phyloP scores from a whole-genome alignment of 306 rosid genomes.

The Cercis canadensis region DNA sequence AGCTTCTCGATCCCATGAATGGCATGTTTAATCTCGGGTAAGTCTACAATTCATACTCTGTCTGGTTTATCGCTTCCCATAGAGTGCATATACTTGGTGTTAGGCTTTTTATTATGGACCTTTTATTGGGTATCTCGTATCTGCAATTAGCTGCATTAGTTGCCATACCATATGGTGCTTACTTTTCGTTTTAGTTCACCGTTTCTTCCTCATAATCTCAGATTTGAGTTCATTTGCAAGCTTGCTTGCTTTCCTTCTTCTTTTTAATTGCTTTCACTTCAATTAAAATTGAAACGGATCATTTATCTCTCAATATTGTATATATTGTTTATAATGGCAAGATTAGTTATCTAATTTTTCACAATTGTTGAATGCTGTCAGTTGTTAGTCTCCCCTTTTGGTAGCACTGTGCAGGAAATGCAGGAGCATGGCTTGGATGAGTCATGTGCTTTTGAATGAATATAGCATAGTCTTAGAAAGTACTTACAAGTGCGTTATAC shows the following conservation, averaged over 20 bases:
- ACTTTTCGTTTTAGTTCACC: not conserved
- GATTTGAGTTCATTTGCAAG: not conserved
- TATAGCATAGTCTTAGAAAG: slow-evolving; percentile 2
- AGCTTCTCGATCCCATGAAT: slow-evolving; percentile 88
- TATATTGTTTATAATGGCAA: not conserved
- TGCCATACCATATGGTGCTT: not conserved
- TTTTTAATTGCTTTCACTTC: not conserved
- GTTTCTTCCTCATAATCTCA: too few relatives aligned
- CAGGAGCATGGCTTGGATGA: slow-evolving; percentile 5
- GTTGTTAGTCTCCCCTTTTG: not conserved
- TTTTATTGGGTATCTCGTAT: not conserved
- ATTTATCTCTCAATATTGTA: not conserved
- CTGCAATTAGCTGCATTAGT: not conserved
- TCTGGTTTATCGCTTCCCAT: not conserved
- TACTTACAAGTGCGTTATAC: too few relatives aligned
- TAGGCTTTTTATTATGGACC: not conserved
- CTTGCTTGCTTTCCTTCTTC: not conserved
- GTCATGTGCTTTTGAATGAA: not conserved
- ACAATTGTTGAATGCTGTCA: slow-evolving; percentile 8
- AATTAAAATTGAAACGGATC: not conserved
- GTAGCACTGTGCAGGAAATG: slow-evolving; percentile 8
- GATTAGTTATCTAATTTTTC: slow-evolving; percentile 5
- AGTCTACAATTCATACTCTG: slow-evolving; percentile 8
- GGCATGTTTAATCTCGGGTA: slow-evolving; percentile 93
- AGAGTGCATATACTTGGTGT: not conserved